phyloP scores from a whole-genome alignment of 208 protist species.

The Acanthamoeba divionensis region DNA sequence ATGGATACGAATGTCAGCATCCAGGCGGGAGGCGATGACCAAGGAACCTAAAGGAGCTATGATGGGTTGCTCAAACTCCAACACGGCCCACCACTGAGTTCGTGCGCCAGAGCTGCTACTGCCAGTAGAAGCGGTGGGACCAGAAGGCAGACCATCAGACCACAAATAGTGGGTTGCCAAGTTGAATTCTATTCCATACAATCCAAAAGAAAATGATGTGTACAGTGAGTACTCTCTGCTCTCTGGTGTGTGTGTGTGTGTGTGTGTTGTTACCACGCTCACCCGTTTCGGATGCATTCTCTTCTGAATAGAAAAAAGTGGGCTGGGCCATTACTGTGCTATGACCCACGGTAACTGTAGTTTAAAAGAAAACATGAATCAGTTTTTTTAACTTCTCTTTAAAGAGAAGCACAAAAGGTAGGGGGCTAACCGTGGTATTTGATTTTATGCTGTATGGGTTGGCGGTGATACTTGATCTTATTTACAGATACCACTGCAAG shows the following conservation, averaged over 20 bases:
- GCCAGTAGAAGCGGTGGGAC: too few relatives aligned
- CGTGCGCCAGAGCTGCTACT: too few relatives aligned
- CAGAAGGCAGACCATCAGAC: too few relatives aligned
- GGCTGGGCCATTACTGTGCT: conserved; percentile 61
- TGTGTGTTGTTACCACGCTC: too few relatives aligned
- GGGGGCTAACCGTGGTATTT: conserved; percentile 30
- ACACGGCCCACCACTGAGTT: conserved; percentile 57
- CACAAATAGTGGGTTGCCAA: too few relatives aligned
- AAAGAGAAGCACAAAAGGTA: background rate
- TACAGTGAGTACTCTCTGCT: too few relatives aligned
- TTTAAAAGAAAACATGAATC: conserved; percentile 21
- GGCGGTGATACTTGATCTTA: conserved; percentile 31
- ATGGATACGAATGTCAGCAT: conserved; percentile 53
- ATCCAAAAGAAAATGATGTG: background rate
- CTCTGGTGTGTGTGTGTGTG: too few relatives aligned
- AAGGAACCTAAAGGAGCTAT: conserved; percentile 27
- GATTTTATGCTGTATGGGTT: background rate
- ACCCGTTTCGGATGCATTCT: too few relatives aligned
- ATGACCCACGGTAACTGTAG: conserved; percentile 70
- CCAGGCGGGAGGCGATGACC: conserved; percentile 64
- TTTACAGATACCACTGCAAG: background rate
- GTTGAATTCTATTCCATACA: too few relatives aligned
- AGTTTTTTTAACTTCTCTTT: background rate
- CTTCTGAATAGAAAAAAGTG: conserved; percentile 58
- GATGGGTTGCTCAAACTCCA: conserved; percentile 70